A percentile compares a stretch with the other conserved stretches of the same genome.
Evolutionary conservation across 495 filamentous ascomycete species (phyloP).

Genomic region (Polyplosphaeria fusca): DNA sequence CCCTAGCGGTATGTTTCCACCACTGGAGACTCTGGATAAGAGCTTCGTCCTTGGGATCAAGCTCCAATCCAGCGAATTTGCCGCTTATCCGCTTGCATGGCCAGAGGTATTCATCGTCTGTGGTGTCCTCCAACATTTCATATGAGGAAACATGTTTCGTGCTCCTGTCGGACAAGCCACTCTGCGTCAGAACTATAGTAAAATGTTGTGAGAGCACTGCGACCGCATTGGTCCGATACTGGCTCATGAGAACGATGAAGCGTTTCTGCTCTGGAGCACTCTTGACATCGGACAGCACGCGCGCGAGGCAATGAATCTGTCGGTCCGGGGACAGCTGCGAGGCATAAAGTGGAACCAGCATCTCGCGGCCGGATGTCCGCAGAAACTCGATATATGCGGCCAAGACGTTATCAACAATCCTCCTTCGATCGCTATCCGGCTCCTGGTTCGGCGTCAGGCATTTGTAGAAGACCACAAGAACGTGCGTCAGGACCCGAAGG

Average conservation of each 20-base stretch:
- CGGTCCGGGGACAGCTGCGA: conserved; percentile 60
- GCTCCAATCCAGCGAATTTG: conserved; percentile 16
- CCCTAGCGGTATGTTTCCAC: conserved; percentile 68
- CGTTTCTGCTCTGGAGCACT: conserved; percentile 48
- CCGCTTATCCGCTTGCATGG: conserved; percentile 36
- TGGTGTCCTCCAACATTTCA: conserved; percentile 13
- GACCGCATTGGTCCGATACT: conserved; percentile 52
- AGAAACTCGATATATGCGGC: conserved; percentile 79
- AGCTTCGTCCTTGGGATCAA: conserved; percentile 55
- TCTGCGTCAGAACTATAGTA: not conserved
- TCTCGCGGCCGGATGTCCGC: conserved; percentile 61
- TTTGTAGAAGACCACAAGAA: conserved; percentile 49
- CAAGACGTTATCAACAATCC: conserved; percentile 61
- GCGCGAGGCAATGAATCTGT: conserved; percentile 51
- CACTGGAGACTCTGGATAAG: conserved; percentile 82
- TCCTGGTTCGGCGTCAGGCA: conserved; percentile 43
- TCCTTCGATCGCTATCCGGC: conserved; percentile 31
- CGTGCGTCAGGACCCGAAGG: conserved; percentile 61
- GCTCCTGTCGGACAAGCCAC: conserved; percentile 1
- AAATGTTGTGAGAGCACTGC: conserved; percentile 49
- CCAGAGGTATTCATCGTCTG: conserved; percentile 25
- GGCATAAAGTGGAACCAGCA: conserved; percentile 82
- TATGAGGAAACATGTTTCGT: conserved; percentile 6
- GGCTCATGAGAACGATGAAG: conserved; percentile 53
- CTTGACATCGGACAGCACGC: conserved; percentile 55